A percentile compares a stretch with the other conserved stretches of the same genome.
These are phyloP conservation scores for Phaeosphaeriaceae sp. DNA, from an alignment of 2,329 filamentous ascomycete genomes.

Conservation along the genomic window DNA sequence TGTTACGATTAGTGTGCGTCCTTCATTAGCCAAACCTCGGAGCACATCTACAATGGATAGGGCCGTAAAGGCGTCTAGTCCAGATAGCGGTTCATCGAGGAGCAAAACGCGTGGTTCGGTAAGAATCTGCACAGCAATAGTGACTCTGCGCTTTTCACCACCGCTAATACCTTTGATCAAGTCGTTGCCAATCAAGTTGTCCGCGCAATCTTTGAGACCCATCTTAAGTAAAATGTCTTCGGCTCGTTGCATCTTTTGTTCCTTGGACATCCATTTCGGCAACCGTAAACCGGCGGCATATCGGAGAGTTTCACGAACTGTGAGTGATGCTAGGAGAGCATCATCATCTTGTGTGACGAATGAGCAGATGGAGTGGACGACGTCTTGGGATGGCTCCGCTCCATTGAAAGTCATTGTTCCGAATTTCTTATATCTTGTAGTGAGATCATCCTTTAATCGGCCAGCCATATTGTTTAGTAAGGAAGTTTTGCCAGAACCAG, in stretches of 20 bases:
- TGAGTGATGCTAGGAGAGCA: slow-evolving; percentile 74
- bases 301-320: slow-evolving; percentile 75
- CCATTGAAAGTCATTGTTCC: slow-evolving; percentile 75
- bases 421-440: slow-evolving; percentile 66
- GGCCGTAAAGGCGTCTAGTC: slow-evolving; percentile 78
- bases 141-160: slow-evolving; percentile 78
- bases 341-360: slow-evolving; percentile 83
- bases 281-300: slow-evolving; percentile 72
- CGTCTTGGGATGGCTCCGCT: slow-evolving; percentile 68
- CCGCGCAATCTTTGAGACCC: slow-evolving; percentile 78
- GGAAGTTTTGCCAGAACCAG: slow-evolving; percentile 77
- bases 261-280: slow-evolving; percentile 71
- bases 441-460: slow-evolving; percentile 66
- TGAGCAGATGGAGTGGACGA: slow-evolving; percentile 74
- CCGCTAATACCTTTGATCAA: slow-evolving; percentile 79
- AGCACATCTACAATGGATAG: slow-evolving; percentile 74
- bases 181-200: slow-evolving; percentile 75
- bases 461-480: slow-evolving; percentile 75
- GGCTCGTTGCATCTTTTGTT: slow-evolving; percentile 70
- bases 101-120: slow-evolving; percentile 76
- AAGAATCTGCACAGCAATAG: slow-evolving; percentile 78
- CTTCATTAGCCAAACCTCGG: slow-evolving; percentile 72
- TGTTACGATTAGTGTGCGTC: slow-evolving; percentile 75
- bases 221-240: slow-evolving; percentile 76
- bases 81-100: slow-evolving; percentile 78